Conservation (phyloP, 2,329 filamentous ascomycete genomes). For the Akanthomyces uredinophilus region DNA sequence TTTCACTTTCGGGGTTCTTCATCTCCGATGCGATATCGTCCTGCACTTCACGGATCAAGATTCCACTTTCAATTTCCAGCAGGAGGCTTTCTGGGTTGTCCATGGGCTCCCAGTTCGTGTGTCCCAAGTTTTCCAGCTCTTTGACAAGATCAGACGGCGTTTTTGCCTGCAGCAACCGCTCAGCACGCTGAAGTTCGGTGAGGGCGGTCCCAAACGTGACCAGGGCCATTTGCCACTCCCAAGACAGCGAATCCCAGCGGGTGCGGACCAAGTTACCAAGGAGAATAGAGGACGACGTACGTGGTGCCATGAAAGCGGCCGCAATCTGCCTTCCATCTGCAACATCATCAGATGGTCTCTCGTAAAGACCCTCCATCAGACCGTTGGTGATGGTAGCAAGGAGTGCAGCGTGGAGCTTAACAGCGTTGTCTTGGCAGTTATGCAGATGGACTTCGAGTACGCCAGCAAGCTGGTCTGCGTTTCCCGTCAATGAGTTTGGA, state of each 20-base stretch:
- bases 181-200: background rate
- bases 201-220: background rate
- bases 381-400: background rate
- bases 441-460: background rate
- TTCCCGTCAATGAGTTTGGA: background rate
- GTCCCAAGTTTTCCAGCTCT: background rate
- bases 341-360: background rate
- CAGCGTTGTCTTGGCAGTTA: background rate
- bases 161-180: background rate
- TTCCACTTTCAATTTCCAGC: conserved; percentile 57
- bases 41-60: conserved; percentile 58
- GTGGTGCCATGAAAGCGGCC: background rate
- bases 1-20: conserved; percentile 32
- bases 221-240: background rate
- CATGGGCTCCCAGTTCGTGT: background rate
- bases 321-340: background rate
- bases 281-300: background rate
- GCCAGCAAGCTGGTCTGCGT: background rate
- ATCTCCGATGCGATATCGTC: conserved; percentile 54
- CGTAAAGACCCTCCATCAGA: background rate
- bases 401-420: background rate
- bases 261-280: background rate
- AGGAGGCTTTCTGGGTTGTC: conserved; percentile 54
- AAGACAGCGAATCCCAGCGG: background rate
- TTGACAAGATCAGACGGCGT: background rate